phyloP scores from a whole-genome alignment of 1,139 yeast species.

The Geotrichum cucujoidarum region DNA sequence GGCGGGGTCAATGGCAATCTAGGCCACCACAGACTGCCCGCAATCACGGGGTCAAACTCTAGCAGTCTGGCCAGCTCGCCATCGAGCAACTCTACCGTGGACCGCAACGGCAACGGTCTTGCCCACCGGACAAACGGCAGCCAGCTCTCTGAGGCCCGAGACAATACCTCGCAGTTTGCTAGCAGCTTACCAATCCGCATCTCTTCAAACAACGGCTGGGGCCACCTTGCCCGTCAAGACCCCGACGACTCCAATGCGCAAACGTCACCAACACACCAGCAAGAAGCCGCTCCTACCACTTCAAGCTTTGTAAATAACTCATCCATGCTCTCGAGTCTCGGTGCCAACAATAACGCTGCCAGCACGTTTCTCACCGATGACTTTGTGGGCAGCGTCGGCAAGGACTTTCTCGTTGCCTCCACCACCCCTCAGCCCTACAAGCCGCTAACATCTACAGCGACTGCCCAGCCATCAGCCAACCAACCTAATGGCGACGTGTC shows the following conservation, averaged over 20 bases:
- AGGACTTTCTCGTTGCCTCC: not conserved
- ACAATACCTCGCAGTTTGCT: conserved; percentile 12
- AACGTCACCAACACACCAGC: too few relatives aligned
- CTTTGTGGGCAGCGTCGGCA: not conserved
- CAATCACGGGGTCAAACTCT: not conserved
- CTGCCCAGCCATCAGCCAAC: too few relatives aligned
- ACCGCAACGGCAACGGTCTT: not conserved
- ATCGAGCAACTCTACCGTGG: conserved; percentile 1
- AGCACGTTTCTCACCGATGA: not conserved
- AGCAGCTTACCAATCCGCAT: conserved; percentile 19
- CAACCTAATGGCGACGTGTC: not conserved
- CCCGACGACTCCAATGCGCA: too few relatives aligned
- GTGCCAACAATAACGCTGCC: too few relatives aligned
- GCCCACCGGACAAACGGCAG: not conserved
- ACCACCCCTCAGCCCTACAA: too few relatives aligned
- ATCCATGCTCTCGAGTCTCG: too few relatives aligned
- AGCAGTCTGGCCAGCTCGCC: conserved; percentile 10
- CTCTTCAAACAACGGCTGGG: conserved; percentile 9
- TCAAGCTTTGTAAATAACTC: too few relatives aligned
- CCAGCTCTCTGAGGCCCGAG: not conserved
- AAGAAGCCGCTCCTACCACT: too few relatives aligned
- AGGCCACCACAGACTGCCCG: not conserved
- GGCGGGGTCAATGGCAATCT: not conserved
- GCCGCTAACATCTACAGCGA: too few relatives aligned
- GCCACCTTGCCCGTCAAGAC: conserved; percentile 11